Conservation (phyloP, 2,329 filamentous ascomycete species). For the Xylariaceae sp. region DNA sequence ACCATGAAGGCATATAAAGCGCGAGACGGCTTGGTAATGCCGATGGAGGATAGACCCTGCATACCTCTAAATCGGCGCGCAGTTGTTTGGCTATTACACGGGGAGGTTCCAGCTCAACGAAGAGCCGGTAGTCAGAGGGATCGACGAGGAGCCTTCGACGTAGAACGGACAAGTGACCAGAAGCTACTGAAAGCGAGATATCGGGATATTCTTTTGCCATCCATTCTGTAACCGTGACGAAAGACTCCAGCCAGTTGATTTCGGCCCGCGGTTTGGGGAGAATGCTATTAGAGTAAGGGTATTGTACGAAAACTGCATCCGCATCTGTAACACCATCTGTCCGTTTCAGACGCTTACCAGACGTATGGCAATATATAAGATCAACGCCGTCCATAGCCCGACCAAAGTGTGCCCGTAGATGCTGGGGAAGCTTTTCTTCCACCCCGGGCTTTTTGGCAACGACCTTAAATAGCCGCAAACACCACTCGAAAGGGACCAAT, state of each 20-base stretch:
- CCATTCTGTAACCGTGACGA: slow-evolving; percentile 6
- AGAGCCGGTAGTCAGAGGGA: slow-evolving; percentile 3
- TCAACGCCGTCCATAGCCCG: slow-evolving; percentile 5
- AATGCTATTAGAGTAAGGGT: not conserved
- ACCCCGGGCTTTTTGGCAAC: not conserved
- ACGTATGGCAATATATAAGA: slow-evolving; percentile 4
- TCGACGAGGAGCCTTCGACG: slow-evolving; percentile 8
- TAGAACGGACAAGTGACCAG: not conserved
- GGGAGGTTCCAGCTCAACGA: slow-evolving; percentile 9
- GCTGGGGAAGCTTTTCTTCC: slow-evolving; percentile 1
- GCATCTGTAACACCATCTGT: not conserved
- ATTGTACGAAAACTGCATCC: slow-evolving; percentile 1
- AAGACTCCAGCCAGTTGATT: slow-evolving; percentile 14
- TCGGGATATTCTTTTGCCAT: slow-evolving; percentile 10
- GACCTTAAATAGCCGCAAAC: slow-evolving; percentile 11
- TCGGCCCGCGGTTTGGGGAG: slow-evolving; percentile 10
- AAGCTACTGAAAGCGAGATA: slow-evolving; percentile 3
- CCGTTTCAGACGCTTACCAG: not conserved
- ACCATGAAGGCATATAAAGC: slow-evolving; percentile 14
- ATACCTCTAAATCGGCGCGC: slow-evolving; percentile 1
- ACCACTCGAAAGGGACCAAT: slow-evolving; percentile 15
- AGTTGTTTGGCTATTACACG: slow-evolving; percentile 9
- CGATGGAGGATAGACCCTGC: not conserved
- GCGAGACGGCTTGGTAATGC: slow-evolving; percentile 11
- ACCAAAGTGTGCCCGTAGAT: not conserved